Evolutionary conservation across 2,329 filamentous ascomycete genomes (phyloP).

Genomic region (Thielaviopsis musarum): DNA sequence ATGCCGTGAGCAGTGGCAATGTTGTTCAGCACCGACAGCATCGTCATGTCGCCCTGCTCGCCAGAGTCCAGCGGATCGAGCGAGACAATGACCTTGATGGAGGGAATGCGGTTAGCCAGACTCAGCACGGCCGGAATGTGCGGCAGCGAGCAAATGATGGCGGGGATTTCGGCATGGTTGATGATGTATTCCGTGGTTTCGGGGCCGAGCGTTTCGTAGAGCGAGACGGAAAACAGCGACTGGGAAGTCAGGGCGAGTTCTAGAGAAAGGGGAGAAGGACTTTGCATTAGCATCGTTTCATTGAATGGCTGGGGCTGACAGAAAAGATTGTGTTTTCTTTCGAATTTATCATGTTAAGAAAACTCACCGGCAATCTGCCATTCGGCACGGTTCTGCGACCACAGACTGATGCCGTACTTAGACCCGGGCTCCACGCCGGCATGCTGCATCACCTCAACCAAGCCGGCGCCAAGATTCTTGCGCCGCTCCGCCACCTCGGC

Average conservation of each 20-base stretch:
- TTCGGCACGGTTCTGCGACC: slow-evolving; percentile 73
- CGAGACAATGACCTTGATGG: slow-evolving; percentile 73
- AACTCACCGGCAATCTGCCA: slow-evolving; percentile 62
- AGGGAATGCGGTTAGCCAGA: slow-evolving; percentile 57
- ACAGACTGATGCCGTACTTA: slow-evolving; percentile 63
- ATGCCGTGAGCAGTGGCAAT: slow-evolving; percentile 61
- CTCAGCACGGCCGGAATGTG: slow-evolving; percentile 72
- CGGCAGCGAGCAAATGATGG: slow-evolving; percentile 60
- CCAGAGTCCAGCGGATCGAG: slow-evolving; percentile 69
- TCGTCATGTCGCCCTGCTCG: slow-evolving; percentile 61
- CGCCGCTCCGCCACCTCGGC: slow-evolving; percentile 60
- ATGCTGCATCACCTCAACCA: slow-evolving; percentile 66
- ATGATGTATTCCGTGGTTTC: slow-evolving; percentile 91
- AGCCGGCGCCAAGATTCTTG: slow-evolving; percentile 69
- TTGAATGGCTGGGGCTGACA: neutral
- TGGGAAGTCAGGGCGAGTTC: slow-evolving; percentile 82
- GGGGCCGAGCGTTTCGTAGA: slow-evolving; percentile 90
- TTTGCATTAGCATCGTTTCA: neutral
- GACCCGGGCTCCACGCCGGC: slow-evolving; percentile 42
- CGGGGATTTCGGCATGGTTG: slow-evolving; percentile 65
- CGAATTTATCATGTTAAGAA: neutral
- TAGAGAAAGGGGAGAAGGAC: slow-evolving; percentile 18
- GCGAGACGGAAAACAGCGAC: slow-evolving; percentile 72
- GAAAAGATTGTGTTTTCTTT: neutral
- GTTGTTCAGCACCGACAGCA: slow-evolving; percentile 58